Evolutionary conservation across 2,329 filamentous ascomycete species (phyloP).

Genomic region (Cladosporium cucumerinum): DNA sequence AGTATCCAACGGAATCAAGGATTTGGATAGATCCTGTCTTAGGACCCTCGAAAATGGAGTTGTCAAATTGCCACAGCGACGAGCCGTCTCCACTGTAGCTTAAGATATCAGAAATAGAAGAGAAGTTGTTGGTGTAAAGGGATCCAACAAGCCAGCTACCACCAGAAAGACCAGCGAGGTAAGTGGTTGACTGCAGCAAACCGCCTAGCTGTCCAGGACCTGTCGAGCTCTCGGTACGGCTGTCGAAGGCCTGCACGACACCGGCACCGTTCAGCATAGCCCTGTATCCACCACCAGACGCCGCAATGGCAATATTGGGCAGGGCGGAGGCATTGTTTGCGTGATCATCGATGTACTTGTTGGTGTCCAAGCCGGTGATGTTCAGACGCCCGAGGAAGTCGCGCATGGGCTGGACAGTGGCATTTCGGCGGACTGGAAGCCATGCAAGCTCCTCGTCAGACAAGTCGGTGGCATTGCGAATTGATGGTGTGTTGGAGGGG

Average conservation of each 20-base stretch:
- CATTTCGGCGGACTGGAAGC: conserved; percentile 67
- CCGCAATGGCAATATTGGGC: conserved; percentile 70
- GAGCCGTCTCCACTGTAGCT: conserved; percentile 38
- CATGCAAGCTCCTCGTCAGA: conserved; percentile 70
- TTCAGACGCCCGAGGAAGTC: conserved; percentile 68
- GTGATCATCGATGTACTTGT: conserved; percentile 63
- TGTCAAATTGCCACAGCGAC: conserved; percentile 60
- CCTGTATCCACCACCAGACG: conserved; percentile 81
- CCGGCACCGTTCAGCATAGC: conserved; percentile 84
- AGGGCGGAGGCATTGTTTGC: conserved; percentile 54
- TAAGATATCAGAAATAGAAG: conserved; percentile 59
- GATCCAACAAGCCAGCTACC: conserved; percentile 84
- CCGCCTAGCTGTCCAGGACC: conserved; percentile 69
- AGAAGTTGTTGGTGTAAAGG: conserved; percentile 75
- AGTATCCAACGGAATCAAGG: conserved; percentile 60
- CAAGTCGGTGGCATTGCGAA: conserved; percentile 61
- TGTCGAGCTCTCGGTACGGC: conserved; percentile 62
- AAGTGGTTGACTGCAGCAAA: conserved; percentile 75
- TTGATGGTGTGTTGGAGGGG: conserved; percentile 63
- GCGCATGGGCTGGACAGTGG: conserved; percentile 71
- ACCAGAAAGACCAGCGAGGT: conserved; percentile 75
- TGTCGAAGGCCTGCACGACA: conserved; percentile 74
- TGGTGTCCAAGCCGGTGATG: conserved; percentile 76
- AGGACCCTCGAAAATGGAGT: conserved; percentile 60
- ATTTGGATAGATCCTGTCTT: conserved; percentile 50